These are phyloP conservation scores for Paraphaeosphaeria sporulosa DNA, from an alignment of 2,329 filamentous ascomycete species.

Conservation along the genomic window DNA sequence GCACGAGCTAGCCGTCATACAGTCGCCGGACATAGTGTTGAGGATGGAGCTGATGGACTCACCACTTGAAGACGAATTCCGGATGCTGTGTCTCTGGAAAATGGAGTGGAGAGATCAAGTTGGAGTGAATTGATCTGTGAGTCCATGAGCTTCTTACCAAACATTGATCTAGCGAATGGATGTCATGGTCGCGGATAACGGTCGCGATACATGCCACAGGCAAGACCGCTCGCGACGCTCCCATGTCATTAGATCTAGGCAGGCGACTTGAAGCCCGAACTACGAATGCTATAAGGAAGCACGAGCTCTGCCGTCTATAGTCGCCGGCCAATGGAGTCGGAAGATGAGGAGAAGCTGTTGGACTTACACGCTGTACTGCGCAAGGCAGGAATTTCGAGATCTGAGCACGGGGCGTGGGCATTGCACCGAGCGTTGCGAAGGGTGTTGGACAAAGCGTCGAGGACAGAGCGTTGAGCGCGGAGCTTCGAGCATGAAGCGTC, in stretches of 20 bases:
- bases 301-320: neutral
- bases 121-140: neutral
- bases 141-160: neutral
- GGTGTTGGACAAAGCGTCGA: no score
- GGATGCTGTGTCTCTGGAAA: no score
- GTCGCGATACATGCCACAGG: neutral
- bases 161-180: neutral
- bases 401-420: no score
- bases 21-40: no score
- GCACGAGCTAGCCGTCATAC: no score
- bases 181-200: neutral
- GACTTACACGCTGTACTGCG: neutral
- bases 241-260: slow-evolving; percentile 5
- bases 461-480: no score
- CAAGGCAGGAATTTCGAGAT: no score
- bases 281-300: neutral
- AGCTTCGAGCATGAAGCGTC: neutral
- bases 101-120: no score
- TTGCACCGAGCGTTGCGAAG: no score
- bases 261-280: neutral
- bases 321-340: neutral
- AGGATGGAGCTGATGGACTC: no score
- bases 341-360: neutral
- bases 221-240: neutral
- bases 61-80: no score